phyloP scores from a whole-genome alignment of 2,329 filamentous ascomycete genomes.

The Xylaria digitata region DNA sequence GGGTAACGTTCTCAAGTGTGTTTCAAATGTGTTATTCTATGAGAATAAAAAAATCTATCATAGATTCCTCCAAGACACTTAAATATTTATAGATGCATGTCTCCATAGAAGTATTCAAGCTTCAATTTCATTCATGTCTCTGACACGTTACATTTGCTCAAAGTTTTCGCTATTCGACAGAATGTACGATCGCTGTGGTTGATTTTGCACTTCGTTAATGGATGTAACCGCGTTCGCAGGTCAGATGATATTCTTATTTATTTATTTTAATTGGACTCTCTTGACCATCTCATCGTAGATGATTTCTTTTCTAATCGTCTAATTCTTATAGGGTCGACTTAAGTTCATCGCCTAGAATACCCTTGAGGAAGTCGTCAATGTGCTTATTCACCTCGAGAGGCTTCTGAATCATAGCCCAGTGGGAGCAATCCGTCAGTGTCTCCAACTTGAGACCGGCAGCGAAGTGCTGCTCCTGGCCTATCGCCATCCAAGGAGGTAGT shows the following conservation, averaged over 20 bases:
- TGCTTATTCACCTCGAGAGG: constrained; percentile 75
- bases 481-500: constrained; percentile 76
- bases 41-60: too few species aligned
- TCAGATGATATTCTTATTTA: not conserved
- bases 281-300: not conserved
- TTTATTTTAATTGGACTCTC: too few species aligned
- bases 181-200: not conserved
- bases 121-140: too few species aligned
- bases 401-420: constrained; percentile 87
- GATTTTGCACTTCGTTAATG: not conserved
- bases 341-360: constrained; percentile 54
- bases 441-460: constrained; percentile 70
- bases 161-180: not conserved
- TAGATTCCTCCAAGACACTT: too few species aligned
- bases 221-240: not conserved
- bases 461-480: constrained; percentile 76
- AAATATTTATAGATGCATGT: too few species aligned
- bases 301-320: not conserved
- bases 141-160: too few species aligned
- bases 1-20: too few species aligned
- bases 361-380: constrained; percentile 74
- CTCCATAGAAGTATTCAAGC: too few species aligned
- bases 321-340: constrained; percentile 54
- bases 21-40: too few species aligned
- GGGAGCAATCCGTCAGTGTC: constrained; percentile 69